These are phyloP conservation scores for Clathrospora elynae DNA, from an alignment of 2,329 filamentous ascomycete genomes.

Conservation along the genomic window DNA sequence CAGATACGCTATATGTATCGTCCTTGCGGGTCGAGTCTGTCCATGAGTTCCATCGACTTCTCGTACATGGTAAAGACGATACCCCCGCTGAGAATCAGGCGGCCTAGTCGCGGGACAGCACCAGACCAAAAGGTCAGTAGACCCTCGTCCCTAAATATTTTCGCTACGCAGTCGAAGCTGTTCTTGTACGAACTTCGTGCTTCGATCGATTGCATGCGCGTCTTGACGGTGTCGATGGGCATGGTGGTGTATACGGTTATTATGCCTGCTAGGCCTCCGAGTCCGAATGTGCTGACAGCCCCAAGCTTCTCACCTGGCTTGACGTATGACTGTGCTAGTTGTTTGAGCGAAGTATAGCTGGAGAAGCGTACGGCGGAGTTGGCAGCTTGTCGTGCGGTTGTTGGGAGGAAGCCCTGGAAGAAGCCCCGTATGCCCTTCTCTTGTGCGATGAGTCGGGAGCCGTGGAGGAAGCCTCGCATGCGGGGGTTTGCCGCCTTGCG, in stretches of 20 bases:
- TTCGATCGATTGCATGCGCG: constrained; percentile 94
- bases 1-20: constrained; percentile 69
- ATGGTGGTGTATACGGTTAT: constrained; percentile 81
- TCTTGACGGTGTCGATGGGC: constrained; percentile 92
- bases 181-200: constrained; percentile 82
- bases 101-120: constrained; percentile 80
- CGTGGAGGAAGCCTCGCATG: constrained; percentile 90
- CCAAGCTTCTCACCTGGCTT: constrained; percentile 95
- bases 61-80: constrained; percentile 99
- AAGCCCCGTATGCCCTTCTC: constrained; percentile 90
- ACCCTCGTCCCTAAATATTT: constrained; percentile 89
- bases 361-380: constrained; percentile 93
- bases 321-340: constrained; percentile 88
- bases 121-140: constrained; percentile 92
- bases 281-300: constrained; percentile 82
- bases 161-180: constrained; percentile 78
- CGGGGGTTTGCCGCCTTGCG: constrained; percentile 83
- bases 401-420: constrained; percentile 96
- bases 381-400: constrained; percentile 90
- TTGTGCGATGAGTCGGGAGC: constrained; percentile 80
- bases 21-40: constrained; percentile 77
- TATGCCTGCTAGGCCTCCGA: constrained; percentile 84
- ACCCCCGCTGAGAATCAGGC: constrained; percentile 87
- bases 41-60: constrained; percentile 90
- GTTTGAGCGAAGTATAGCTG: constrained; percentile 86